A percentile compares a stretch with the other conserved stretches of the same genome.
These are phyloP conservation scores for Mrakia blollopis DNA, from an alignment of 768 basidiomycete genomes.

Conservation along the genomic window DNA sequence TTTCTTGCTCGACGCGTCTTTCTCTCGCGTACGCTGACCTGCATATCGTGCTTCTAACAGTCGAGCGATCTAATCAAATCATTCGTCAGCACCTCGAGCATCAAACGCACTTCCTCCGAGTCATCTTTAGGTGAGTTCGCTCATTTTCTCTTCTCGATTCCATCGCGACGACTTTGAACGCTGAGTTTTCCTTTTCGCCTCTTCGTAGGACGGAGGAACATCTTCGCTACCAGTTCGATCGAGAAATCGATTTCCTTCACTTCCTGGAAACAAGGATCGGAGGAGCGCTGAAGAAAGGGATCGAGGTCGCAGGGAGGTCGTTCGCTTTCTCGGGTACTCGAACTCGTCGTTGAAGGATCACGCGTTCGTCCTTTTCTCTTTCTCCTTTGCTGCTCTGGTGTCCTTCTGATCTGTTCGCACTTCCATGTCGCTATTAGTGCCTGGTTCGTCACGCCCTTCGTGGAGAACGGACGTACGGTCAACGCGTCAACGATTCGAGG, in stretches of 20 bases:
- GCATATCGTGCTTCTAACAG: background rate
- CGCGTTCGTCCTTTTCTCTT: background rate
- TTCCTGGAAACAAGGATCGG: background rate
- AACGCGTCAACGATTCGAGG: constrained; percentile 54
- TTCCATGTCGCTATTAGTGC: background rate
- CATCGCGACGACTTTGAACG: background rate
- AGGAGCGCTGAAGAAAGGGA: background rate
- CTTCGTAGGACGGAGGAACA: background rate
- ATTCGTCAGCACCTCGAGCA: constrained; percentile 3
- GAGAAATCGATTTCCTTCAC: background rate
- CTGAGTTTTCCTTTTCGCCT: background rate
- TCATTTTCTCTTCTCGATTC: background rate
- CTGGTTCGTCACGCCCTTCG: constrained; percentile 1
- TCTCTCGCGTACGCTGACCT: background rate
- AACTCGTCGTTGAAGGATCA: background rate
- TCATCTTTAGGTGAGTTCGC: background rate
- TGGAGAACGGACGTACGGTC: constrained; percentile 41
- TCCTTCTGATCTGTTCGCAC: background rate
- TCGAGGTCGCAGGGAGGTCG: background rate
- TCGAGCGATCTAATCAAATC: background rate
- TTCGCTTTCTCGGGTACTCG: background rate
- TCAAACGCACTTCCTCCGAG: background rate
- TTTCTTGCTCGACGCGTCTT: no score
- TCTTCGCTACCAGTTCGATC: constrained; percentile 1
- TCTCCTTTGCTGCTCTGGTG: background rate